Percentiles rank a stretch among this genome's conserved stretches.
Evolutionary conservation across 257 asterid genomes (phyloP).

Genomic region (Solanum chilense): DNA sequence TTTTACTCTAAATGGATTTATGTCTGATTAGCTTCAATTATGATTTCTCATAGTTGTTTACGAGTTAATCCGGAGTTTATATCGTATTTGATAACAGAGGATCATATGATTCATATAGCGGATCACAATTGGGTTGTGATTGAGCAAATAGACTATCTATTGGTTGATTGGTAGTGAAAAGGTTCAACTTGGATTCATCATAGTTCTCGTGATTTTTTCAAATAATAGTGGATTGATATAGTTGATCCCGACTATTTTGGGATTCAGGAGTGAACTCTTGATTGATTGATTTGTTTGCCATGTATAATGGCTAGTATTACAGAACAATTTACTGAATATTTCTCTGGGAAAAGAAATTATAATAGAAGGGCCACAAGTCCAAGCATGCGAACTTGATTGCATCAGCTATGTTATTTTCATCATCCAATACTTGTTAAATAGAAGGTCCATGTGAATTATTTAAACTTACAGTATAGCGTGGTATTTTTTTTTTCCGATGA

Average conservation of each 20-base stretch:
- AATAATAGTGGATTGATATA: not conserved
- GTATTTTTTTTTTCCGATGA: not conserved
- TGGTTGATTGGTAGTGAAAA: not conserved
- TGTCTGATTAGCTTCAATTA: not conserved
- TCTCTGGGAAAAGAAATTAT: not conserved
- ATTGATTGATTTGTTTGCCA: not conserved
- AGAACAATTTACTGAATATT: not conserved
- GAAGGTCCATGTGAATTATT: not conserved
- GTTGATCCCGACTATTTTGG: not conserved
- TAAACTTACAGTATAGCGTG: not conserved
- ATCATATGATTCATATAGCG: not conserved
- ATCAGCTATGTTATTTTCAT: not conserved
- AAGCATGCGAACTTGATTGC: not conserved
- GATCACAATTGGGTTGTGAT: not conserved
- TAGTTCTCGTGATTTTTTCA: not conserved
- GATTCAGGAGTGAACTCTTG: not conserved
- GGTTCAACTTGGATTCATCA: not conserved
- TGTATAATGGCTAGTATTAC: not conserved
- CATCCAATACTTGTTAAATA: not conserved
- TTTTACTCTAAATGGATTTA: not conserved
- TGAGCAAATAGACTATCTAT: not conserved
- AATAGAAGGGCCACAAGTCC: not conserved
- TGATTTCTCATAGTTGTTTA: not conserved
- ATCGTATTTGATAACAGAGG: not conserved
- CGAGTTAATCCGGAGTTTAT: not conserved